Percentiles rank a stretch among this genome's conserved stretches.
These are phyloP conservation scores for Jacaranda copaia DNA, from an alignment of 257 asterid genomes.

Conservation along the genomic window DNA sequence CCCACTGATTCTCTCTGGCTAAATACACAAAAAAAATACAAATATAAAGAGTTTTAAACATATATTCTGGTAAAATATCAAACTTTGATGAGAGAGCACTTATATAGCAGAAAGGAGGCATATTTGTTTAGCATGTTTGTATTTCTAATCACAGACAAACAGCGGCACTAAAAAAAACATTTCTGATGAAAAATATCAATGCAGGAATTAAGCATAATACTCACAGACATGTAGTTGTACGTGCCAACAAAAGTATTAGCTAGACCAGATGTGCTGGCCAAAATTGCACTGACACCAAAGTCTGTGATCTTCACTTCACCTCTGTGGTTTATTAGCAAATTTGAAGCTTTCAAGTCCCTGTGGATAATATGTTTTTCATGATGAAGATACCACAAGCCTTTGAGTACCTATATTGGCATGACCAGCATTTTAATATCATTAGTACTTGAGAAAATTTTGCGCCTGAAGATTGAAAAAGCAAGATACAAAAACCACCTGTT, in stretches of 20 bases:
- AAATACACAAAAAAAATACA: conserved; percentile 26
- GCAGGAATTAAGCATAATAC: conserved; percentile 41
- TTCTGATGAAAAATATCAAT: neutral
- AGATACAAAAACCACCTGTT: conserved; percentile 65
- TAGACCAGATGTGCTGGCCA: conserved; percentile 82
- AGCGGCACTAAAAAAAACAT: conserved; percentile 4
- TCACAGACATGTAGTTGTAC: conserved; percentile 99
- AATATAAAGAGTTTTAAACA: conserved; percentile 9
- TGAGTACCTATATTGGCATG: conserved; percentile 71
- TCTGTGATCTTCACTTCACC: conserved; percentile 99
- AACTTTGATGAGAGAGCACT: neutral
- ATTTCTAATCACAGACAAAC: conserved; percentile 23
- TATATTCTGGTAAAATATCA: neutral
- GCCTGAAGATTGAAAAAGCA: neutral
- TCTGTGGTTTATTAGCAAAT: conserved; percentile 88
- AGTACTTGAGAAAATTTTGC: conserved; percentile 12
- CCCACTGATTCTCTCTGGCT: conserved; percentile 98
- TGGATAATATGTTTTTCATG: conserved; percentile 96
- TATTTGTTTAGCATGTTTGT: neutral
- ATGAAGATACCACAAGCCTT: conserved; percentile 99
- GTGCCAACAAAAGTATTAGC: conserved; percentile 99
- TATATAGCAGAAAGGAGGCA: conserved; percentile 13
- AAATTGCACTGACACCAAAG: conserved; percentile 94
- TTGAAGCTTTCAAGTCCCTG: conserved; percentile 95
- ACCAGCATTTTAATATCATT: conserved; percentile 12